phyloP scores from a whole-genome alignment of 805 yeast genomes.

The Teunomyces stri region DNA sequence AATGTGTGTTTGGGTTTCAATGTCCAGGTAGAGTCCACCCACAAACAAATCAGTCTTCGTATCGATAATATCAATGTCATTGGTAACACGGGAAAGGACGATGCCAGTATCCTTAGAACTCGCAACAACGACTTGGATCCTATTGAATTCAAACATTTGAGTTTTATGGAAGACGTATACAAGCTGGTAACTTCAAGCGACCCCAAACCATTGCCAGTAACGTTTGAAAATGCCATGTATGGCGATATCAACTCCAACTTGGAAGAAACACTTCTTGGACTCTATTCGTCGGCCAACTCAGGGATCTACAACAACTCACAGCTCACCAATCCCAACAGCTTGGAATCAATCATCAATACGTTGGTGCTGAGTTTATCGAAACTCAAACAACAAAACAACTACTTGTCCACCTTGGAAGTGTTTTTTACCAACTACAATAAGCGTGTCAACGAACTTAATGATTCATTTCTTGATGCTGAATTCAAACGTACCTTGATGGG shows the following conservation, averaged over 20 bases:
- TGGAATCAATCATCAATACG: conserved; percentile 52
- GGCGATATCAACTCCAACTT: conserved; percentile 53
- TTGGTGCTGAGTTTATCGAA: conserved; percentile 55
- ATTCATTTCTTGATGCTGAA: conserved; percentile 19
- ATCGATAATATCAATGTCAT: conserved; percentile 71
- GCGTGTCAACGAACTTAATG: conserved; percentile 24
- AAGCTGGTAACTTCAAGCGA: not conserved
- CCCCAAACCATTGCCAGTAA: not conserved
- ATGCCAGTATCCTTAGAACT: not conserved
- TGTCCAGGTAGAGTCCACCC: conserved; percentile 64
- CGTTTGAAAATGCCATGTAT: conserved; percentile 60
- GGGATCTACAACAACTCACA: conserved; percentile 62
- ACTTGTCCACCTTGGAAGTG: conserved; percentile 51
- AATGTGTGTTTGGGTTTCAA: conserved; percentile 93
- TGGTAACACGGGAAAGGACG: conserved; percentile 23
- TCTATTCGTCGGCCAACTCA: conserved; percentile 45
- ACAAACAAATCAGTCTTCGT: conserved; percentile 80
- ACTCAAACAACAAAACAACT: conserved; percentile 57
- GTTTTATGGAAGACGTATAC: conserved; percentile 33
- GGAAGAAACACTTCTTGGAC: conserved; percentile 51
- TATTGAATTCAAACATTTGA: conserved; percentile 33
- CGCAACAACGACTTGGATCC: conserved; percentile 16
- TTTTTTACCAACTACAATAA: conserved; percentile 51
- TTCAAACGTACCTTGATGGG: conserved; percentile 12
- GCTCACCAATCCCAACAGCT: conserved; percentile 56